Percentiles rank a stretch among this genome's conserved stretches.
Conservation (phyloP, 2,329 filamentous ascomycete genomes). For the Calonectria pseudoreteaudii region DNA sequence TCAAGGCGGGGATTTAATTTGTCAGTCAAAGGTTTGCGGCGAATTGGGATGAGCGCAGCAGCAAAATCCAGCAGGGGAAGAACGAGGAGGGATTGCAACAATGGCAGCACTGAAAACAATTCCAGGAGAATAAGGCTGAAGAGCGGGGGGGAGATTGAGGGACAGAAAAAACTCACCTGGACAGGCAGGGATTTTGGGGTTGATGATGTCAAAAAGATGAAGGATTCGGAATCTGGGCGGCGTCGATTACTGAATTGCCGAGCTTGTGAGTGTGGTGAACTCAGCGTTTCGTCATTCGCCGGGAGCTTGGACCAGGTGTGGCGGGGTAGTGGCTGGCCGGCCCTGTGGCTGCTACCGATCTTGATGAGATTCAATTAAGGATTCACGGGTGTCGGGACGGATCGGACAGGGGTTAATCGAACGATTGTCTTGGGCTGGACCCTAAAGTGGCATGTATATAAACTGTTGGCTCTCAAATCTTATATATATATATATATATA, state of each 20-base stretch:
- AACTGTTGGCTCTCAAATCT: neutral
- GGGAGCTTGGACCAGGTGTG: constrained; percentile 36
- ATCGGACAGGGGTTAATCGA: neutral
- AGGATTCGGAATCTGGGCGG: constrained; percentile 30
- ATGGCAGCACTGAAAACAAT: neutral
- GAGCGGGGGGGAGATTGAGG: neutral
- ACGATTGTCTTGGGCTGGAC: neutral
- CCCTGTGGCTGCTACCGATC: constrained; percentile 7
- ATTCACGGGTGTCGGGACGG: neutral
- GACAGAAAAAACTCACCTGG: constrained; percentile 1
- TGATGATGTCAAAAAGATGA: constrained; percentile 46
- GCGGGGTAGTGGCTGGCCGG: constrained; percentile 8
- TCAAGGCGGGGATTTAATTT: constrained; percentile 8
- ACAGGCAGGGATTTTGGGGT: neutral
- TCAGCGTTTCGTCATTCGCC: constrained; percentile 46
- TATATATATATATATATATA: neutral
- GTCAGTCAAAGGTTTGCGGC: constrained; percentile 25
- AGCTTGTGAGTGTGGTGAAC: constrained; percentile 36
- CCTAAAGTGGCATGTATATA: neutral
- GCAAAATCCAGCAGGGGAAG: neutral
- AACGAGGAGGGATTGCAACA: neutral
- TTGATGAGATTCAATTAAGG: neutral
- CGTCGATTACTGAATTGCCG: constrained; percentile 41
- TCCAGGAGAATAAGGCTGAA: neutral
- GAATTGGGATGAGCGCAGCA: neutral